Conservation (phyloP, 2,329 filamentous ascomycete genomes). For the Bertia moriformis region DNA sequence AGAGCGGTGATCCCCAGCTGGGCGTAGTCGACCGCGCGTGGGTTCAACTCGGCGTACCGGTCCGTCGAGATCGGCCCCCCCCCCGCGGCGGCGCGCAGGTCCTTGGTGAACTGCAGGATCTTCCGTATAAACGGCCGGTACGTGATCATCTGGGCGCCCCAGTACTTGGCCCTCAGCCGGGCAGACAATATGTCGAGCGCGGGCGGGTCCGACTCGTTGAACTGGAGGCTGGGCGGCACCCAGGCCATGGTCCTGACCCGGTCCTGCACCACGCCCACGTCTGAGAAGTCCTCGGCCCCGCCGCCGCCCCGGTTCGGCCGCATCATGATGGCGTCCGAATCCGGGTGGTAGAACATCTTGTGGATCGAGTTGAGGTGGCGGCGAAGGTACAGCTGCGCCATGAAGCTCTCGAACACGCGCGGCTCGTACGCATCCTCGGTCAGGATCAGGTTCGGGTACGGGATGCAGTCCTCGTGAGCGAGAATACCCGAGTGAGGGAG, state of each 20-base stretch:
- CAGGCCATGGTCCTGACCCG: slow-evolving; percentile 22
- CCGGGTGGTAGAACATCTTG: slow-evolving; percentile 34
- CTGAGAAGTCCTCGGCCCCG: slow-evolving; percentile 22
- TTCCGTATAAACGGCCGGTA: slow-evolving; percentile 60
- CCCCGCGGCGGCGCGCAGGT: slow-evolving; percentile 13
- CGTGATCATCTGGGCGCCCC: slow-evolving; percentile 80
- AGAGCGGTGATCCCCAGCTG: slow-evolving; percentile 53
- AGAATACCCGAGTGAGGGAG: slow-evolving; percentile 45
- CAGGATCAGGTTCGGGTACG: slow-evolving; percentile 42
- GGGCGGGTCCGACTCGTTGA: slow-evolving; percentile 54
- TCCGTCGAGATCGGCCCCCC: slow-evolving; percentile 7
- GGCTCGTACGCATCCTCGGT: slow-evolving; percentile 26
- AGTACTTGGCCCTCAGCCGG: slow-evolving; percentile 82
- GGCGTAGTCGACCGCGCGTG: slow-evolving; percentile 7
- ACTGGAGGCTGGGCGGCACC: slow-evolving; percentile 35
- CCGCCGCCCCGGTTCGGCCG: slow-evolving; percentile 10
- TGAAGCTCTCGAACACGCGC: slow-evolving; percentile 41
- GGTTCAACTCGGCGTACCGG: slow-evolving; percentile 11
- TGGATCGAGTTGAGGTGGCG: slow-evolving; percentile 53
- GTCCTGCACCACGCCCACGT: slow-evolving; percentile 28
- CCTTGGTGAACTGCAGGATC: slow-evolving; percentile 33
- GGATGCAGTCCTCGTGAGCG: slow-evolving; percentile 48
- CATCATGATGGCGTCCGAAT: slow-evolving; percentile 11
- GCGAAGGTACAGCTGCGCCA: slow-evolving; percentile 47
- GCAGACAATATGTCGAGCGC: slow-evolving; percentile 66